phyloP scores from a whole-genome alignment of 306 rosid genomes.

The Casuarina glauca region DNA sequence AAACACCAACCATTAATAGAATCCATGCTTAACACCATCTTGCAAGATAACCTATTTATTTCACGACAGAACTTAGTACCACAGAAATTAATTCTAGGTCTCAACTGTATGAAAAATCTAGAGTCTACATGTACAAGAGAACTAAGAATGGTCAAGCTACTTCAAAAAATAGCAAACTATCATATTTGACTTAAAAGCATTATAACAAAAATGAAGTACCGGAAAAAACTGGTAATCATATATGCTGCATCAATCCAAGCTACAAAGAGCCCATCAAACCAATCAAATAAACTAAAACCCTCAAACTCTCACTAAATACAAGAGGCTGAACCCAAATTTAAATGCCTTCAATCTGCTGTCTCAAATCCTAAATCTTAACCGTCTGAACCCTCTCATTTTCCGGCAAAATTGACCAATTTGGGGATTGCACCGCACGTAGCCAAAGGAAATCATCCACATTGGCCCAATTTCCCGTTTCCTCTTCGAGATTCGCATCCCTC shows the following conservation, averaged over 20 bases:
- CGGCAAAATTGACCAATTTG: slow-evolving; percentile 78
- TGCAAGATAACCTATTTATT: not conserved
- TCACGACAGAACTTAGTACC: not conserved
- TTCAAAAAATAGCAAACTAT: not conserved
- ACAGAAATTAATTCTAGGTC: not conserved
- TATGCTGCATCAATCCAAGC: slow-evolving; percentile 3
- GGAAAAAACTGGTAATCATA: slow-evolving; percentile 19
- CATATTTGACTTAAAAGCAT: not conserved
- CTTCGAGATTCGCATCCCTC: slow-evolving; percentile 47
- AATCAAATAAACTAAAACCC: slow-evolving; percentile 2
- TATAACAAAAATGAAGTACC: not conserved
- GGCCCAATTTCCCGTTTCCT: slow-evolving; percentile 76
- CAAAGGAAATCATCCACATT: slow-evolving; percentile 89
- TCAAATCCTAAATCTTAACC: slow-evolving; percentile 35
- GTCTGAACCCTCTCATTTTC: slow-evolving; percentile 61
- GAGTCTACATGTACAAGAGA: not conserved
- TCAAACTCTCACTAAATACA: slow-evolving; percentile 9
- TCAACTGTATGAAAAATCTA: not conserved
- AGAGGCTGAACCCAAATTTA: slow-evolving; percentile 23
- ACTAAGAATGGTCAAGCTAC: not conserved
- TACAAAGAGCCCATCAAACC: not conserved
- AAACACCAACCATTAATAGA: not conserved
- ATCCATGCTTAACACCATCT: not conserved
- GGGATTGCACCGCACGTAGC: slow-evolving; percentile 74
- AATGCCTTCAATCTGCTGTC: slow-evolving; percentile 26